Percentiles rank a stretch among this genome's conserved stretches.
These are phyloP conservation scores for Bipolaris bicolor DNA, from an alignment of 2,329 filamentous ascomycete species.

Conservation along the genomic window DNA sequence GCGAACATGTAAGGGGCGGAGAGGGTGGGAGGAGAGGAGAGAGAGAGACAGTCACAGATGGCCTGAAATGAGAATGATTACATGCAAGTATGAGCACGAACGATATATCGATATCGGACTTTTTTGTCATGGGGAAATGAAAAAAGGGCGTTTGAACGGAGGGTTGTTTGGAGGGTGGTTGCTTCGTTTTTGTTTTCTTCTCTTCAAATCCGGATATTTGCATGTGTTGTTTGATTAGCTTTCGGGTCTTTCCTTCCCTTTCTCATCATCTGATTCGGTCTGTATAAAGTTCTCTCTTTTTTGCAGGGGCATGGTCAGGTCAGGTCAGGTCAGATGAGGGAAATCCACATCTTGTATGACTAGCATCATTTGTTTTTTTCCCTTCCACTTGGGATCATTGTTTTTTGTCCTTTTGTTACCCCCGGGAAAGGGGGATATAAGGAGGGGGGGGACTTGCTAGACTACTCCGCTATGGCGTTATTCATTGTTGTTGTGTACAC, in stretches of 20 bases:
- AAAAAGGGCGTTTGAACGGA: not conserved
- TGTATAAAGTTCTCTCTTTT: not conserved
- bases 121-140: not conserved
- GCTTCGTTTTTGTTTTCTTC: not conserved
- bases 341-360: not conserved
- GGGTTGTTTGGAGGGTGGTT: too few relatives aligned
- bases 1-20: slow-evolving; percentile 28
- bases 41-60: not conserved
- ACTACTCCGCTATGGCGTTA: not conserved
- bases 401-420: too few relatives aligned
- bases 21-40: not conserved
- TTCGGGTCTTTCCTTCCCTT: not conserved
- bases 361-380: not conserved
- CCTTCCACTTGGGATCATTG: not conserved
- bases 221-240: not conserved
- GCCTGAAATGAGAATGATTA: not conserved
- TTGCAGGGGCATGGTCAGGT: not conserved
- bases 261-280: not conserved
- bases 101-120: not conserved
- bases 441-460: not conserved
- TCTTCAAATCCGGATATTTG: not conserved
- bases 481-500: not conserved
- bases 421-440: not conserved
- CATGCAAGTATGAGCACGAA: not conserved
- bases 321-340: not conserved